These are phyloP conservation scores for Phytophthora melonis DNA, from an alignment of 352 stramenopile genomes.

Conservation along the genomic window DNA sequence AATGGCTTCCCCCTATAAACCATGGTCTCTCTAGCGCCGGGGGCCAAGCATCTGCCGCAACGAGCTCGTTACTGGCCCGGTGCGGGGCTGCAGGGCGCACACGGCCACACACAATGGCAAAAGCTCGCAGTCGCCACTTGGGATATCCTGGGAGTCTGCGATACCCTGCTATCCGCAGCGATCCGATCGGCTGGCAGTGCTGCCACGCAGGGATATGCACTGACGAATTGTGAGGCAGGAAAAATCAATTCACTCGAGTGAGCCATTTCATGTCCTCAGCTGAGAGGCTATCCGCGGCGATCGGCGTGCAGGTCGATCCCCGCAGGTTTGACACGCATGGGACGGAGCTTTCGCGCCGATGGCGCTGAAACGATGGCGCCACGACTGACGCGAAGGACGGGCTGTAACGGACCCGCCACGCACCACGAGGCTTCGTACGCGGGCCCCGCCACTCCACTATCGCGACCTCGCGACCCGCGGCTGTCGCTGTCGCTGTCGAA, in stretches of 20 bases:
- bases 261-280: background rate
- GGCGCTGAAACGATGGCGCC: constrained; percentile 19
- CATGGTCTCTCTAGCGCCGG: background rate
- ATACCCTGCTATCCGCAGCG: constrained; percentile 21
- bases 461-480: background rate
- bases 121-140: background rate
- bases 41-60: constrained; percentile 7
- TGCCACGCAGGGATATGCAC: background rate
- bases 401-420: constrained; percentile 8
- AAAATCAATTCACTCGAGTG: background rate
- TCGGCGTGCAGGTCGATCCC: background rate
- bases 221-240: background rate
- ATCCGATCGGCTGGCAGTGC: constrained; percentile 13
- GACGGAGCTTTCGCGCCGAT: background rate
- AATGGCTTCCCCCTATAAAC: background rate
- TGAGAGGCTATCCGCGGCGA: background rate
- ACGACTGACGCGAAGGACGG: constrained; percentile 9
- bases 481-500: constrained; percentile 2
- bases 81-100: background rate
- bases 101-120: background rate
- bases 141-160: constrained; percentile 27
- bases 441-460: background rate
- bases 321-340: background rate
- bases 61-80: constrained; percentile 5
- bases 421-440: background rate